Evolutionary conservation across 495 filamentous ascomycete species (phyloP).

Genomic region (Tuber magnatum): DNA sequence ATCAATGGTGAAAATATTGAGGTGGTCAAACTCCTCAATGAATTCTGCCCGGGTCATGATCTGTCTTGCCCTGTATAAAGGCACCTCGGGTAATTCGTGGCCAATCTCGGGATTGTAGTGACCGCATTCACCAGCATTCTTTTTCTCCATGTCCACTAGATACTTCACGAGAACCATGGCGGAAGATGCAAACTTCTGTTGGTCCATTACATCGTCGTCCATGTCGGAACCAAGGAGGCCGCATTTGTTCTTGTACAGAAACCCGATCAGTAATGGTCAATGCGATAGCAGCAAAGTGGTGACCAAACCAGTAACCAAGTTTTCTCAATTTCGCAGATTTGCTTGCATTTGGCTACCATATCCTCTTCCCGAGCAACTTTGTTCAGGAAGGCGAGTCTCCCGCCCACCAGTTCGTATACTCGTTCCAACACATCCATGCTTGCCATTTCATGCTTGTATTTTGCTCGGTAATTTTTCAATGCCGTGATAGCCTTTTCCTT

Average conservation of each 20-base stretch:
- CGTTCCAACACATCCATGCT: constrained; percentile 52
- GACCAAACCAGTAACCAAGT: constrained; percentile 65
- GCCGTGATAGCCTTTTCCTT: constrained; percentile 69
- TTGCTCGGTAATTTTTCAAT: constrained; percentile 63
- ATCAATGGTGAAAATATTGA: constrained; percentile 94
- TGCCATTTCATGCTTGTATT: constrained; percentile 58
- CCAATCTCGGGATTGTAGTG: constrained; percentile 56
- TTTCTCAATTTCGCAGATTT: constrained; percentile 75
- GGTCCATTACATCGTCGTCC: constrained; percentile 99
- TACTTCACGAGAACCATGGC: constrained; percentile 90
- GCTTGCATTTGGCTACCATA: constrained; percentile 67
- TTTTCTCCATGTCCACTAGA: constrained; percentile 70
- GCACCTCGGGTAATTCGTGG: constrained; percentile 72
- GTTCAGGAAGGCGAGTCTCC: constrained; percentile 76
- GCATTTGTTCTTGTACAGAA: constrained; percentile 59
- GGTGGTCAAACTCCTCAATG: constrained; percentile 81
- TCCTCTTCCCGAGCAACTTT: constrained; percentile 73
- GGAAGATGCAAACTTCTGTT: constrained; percentile 91
- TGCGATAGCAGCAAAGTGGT: background rate
- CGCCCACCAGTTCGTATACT: constrained; percentile 77
- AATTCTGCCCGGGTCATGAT: constrained; percentile 96
- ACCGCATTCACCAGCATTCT: constrained; percentile 50
- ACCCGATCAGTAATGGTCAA: background rate
- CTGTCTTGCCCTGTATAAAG: constrained; percentile 75
- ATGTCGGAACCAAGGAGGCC: constrained; percentile 87